phyloP scores from a whole-genome alignment of 176 grass and related monocot genomes.

The Zoysia japonica region DNA sequence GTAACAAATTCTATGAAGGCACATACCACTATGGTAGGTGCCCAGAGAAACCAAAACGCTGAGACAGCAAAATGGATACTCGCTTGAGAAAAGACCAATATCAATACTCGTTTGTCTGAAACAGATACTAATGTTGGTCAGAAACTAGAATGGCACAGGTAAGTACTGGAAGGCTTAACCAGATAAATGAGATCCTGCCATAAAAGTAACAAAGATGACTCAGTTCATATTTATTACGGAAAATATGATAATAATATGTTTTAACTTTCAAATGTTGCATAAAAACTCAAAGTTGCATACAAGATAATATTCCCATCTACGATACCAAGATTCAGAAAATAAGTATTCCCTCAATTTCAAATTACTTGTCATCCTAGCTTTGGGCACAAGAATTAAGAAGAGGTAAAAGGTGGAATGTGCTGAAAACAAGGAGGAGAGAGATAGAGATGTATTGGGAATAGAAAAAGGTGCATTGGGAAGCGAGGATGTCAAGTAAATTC shows the following conservation, averaged over 20 bases:
- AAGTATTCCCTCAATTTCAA: background rate
- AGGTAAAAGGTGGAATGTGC: too few relatives aligned
- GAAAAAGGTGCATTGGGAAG: too few relatives aligned
- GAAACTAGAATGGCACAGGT: slow-evolving; percentile 4
- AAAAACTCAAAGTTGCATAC: background rate
- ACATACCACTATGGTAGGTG: slow-evolving; percentile 88
- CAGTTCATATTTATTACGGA: slow-evolving; percentile 15
- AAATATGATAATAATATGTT: background rate
- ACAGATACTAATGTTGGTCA: slow-evolving; percentile 34
- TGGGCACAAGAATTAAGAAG: too few relatives aligned
- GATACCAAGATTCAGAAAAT: background rate
- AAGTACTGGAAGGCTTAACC: slow-evolving; percentile 11
- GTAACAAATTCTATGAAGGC: slow-evolving; percentile 13
- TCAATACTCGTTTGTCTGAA: slow-evolving; percentile 90
- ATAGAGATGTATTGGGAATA: too few relatives aligned
- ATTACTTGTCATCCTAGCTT: too few relatives aligned
- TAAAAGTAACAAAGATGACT: slow-evolving; percentile 8
- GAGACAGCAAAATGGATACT: slow-evolving; percentile 79
- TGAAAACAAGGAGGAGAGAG: too few relatives aligned
- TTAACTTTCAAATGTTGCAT: background rate
- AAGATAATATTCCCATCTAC: background rate
- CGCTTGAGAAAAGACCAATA: slow-evolving; percentile 80
- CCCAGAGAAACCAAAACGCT: slow-evolving; percentile 89
- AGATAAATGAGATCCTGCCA: background rate
- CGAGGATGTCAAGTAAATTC: too few relatives aligned